Evolutionary conservation across 2,329 filamentous ascomycete genomes (phyloP), one percentile per base, ranked within the genome.

Genomic region (Pseudogymnoascus sp.): DNA sequence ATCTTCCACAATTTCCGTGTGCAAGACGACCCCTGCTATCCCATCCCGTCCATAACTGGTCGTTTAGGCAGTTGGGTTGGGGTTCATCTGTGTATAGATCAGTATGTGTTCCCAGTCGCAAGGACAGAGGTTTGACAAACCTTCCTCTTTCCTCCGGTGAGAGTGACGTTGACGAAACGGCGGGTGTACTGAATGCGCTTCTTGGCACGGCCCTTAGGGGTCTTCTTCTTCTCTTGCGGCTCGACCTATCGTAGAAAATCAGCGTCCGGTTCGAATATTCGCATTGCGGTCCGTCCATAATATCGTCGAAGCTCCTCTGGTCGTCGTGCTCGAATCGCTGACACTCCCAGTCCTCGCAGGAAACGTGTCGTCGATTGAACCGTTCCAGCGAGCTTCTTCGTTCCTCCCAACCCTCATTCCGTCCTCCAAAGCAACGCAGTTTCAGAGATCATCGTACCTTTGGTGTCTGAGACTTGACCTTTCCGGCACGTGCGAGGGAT

Each of bases 121-220:
- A 22, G 43, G 38, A 38, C 14, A 20, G 47, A 54, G 62, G 32
- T 60, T 61, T 62, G 64, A 68, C 81, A 75, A 78, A 94, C 91
- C 91, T 97, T 97, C 80, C 93, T 85, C 92, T 97, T 97, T 82
- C 93, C 93, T 79, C 91, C 92, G 69, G 92, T 95, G 80, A 96
- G 85, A 74, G 90, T 94, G 76, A 97, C 91, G 81, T 97, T 97
- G 72, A 97, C 92, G 83, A 97, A 97, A 74, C 93, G 91, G 78
- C 93, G 89, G 72, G 91, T 96, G 86, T 97, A 97, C 78, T 85
- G 87, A 77, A 95, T 87, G 75, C 93, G 87, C 91, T 97, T 97
- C 82, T 94, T 91, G 72, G 93, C 93, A 76, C 93, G 91, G 76
- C 93, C 93, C 87, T 97, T 97, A 76, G 93, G 91, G 72, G 81